A percentile compares a stretch with the other conserved stretches of the same genome.
Evolutionary conservation across 257 asterid species (phyloP).

Genomic region (Orobanche coerulescens): DNA sequence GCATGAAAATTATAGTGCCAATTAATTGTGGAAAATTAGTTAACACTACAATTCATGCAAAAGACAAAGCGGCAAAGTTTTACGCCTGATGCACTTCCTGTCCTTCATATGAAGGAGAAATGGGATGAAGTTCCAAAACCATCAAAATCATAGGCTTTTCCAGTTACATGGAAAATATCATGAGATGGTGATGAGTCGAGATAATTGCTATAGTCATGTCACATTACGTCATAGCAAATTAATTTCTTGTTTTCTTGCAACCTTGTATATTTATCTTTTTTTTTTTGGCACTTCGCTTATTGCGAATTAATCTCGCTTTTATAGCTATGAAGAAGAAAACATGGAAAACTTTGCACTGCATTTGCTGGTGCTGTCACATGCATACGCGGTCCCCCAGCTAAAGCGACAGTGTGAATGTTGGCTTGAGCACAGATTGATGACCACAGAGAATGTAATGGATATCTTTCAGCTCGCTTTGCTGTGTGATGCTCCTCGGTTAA

Average conservation of each 20-base stretch:
- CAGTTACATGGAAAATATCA: no score
- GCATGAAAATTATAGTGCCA: no score
- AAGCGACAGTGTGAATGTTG: slow-evolving; percentile 52
- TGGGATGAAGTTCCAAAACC: no score
- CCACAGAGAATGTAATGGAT: slow-evolving; percentile 55
- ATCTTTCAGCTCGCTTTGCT: slow-evolving; percentile 75
- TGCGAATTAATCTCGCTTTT: slow-evolving; percentile 5
- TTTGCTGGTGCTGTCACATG: slow-evolving; percentile 65
- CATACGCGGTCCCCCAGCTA: slow-evolving; percentile 50
- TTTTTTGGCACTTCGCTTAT: background rate
- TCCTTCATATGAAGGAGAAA: no score
- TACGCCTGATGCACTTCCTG: no score
- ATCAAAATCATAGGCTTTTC: no score
- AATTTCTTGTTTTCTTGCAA: background rate
- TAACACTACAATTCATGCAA: no score
- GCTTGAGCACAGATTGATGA: slow-evolving; percentile 48
- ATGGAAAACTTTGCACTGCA: slow-evolving; percentile 55
- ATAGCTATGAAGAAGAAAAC: slow-evolving; percentile 64
- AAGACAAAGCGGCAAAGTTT: no score
- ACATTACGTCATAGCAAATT: background rate
- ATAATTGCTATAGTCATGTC: no score
- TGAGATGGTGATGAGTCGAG: no score
- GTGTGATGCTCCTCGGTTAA: slow-evolving; percentile 73
- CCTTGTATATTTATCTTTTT: no score
- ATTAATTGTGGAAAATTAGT: no score